A percentile compares a stretch with the other conserved stretches of the same genome.
Conservation (phyloP, 352 stramenopile genomes). For the Pythium plurisporium region DNA sequence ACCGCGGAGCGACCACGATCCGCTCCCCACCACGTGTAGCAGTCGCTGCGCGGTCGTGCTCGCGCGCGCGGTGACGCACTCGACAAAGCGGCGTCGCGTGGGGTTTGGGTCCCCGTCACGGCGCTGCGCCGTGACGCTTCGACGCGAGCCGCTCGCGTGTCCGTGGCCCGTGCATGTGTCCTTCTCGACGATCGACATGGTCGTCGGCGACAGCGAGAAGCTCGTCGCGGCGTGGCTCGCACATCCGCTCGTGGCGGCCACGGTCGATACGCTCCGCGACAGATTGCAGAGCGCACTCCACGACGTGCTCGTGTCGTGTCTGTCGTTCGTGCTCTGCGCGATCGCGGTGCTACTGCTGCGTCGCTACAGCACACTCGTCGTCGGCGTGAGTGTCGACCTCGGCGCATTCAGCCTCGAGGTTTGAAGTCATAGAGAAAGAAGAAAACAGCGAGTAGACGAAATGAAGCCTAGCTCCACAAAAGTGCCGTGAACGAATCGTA, state of each 20-base stretch:
- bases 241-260: background rate
- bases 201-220: background rate
- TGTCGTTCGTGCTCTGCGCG: slow-evolving; percentile 24
- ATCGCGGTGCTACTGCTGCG: slow-evolving; percentile 18
- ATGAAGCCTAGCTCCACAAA: no score
- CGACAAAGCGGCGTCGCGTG: slow-evolving; percentile 8
- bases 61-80: background rate
- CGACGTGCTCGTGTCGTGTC: slow-evolving; percentile 22
- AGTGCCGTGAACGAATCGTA: no score
- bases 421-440: slow-evolving; percentile 2
- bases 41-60: background rate
- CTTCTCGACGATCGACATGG: slow-evolving; percentile 1
- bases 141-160: background rate
- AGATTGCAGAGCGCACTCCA: slow-evolving; percentile 15
- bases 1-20: background rate
- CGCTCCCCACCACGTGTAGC: background rate
- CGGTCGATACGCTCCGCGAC: slow-evolving; percentile 4
- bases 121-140: background rate
- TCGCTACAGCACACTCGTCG: slow-evolving; percentile 22
- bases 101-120: background rate
- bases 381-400: slow-evolving; percentile 26
- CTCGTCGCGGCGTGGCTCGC: slow-evolving; percentile 2
- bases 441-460: no score
- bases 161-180: slow-evolving; percentile 9
- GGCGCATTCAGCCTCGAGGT: slow-evolving; percentile 27